These are phyloP conservation scores for Tylopilus sp. DNA, from an alignment of 1,284 basidiomycete species.

Conservation along the genomic window DNA sequence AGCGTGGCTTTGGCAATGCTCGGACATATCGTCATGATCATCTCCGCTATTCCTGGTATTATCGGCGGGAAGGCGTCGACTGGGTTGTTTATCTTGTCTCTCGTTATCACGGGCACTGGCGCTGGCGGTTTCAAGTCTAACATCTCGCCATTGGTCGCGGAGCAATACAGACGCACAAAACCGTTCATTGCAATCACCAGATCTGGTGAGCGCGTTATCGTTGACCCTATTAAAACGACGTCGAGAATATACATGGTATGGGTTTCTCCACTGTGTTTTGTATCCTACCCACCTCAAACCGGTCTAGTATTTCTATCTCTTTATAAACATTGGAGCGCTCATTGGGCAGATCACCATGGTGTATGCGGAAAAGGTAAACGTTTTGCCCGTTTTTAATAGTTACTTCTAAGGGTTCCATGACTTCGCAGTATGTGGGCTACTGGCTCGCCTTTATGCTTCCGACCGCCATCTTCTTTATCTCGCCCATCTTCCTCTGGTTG, in stretches of 20 bases:
- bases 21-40: conserved; percentile 74
- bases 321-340: conserved; percentile 77
- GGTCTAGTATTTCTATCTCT: conserved; percentile 70
- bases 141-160: conserved; percentile 76
- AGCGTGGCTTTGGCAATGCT: conserved; percentile 56
- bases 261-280: not conserved
- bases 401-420: not conserved
- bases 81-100: conserved; percentile 62
- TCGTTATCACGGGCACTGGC: conserved; percentile 66
- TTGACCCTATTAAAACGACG: conserved; percentile 75
- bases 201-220: conserved; percentile 74
- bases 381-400: not conserved
- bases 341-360: conserved; percentile 71
- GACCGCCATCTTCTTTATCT: conserved; percentile 64
- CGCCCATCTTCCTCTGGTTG: conserved; percentile 66
- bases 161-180: conserved; percentile 66
- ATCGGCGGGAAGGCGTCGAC: conserved; percentile 59
- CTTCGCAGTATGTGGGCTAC: conserved; percentile 60
- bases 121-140: conserved; percentile 84
- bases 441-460: conserved; percentile 72
- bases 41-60: conserved; percentile 70
- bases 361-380: conserved; percentile 64
- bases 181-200: conserved; percentile 54
- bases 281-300: not conserved
- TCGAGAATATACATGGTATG: conserved; percentile 70